Evolutionary conservation across 345 rosid genomes (phyloP).

Genomic region (Arabis alpina): DNA sequence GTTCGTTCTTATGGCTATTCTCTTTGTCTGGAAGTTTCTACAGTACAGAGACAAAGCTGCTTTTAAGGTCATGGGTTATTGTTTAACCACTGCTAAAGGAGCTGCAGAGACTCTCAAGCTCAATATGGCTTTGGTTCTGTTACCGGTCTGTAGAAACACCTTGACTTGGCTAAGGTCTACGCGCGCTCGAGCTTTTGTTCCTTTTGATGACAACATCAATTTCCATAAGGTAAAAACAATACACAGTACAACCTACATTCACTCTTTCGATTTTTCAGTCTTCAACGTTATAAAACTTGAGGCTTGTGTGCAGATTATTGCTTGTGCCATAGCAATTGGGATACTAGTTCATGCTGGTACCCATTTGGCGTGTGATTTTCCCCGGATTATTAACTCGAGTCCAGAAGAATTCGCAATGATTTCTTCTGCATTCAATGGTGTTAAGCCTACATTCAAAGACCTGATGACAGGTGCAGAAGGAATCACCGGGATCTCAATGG

Average conservation of each 20-base stretch:
- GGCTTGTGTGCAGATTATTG: conserved; percentile 60
- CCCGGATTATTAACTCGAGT: conserved; percentile 61
- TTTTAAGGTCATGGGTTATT: conserved; percentile 86
- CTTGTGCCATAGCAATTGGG: conserved; percentile 70
- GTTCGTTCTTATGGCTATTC: conserved; percentile 62
- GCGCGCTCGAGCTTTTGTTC: conserved; percentile 61
- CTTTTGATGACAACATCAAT: conserved; percentile 86
- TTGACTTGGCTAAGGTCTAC: conserved; percentile 94
- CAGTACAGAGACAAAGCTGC: conserved; percentile 75
- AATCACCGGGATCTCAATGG: conserved; percentile 78
- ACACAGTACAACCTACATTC: not conserved
- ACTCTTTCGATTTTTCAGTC: not conserved
- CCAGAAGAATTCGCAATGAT: conserved; percentile 67
- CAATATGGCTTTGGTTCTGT: conserved; percentile 94
- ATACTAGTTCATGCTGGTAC: conserved; percentile 71
- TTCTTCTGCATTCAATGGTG: conserved; percentile 55
- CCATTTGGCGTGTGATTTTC: conserved; percentile 85
- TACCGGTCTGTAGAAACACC: conserved; percentile 94
- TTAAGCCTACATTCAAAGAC: conserved; percentile 66
- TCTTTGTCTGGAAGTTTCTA: conserved; percentile 85
- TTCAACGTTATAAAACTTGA: not conserved
- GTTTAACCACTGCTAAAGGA: conserved; percentile 85
- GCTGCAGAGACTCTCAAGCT: conserved; percentile 97
- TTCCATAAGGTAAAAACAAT: conserved; percentile 75
- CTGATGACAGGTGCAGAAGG: conserved; percentile 74